phyloP scores from a whole-genome alignment of 2,329 filamentous ascomycete genomes.

The Furcasterigmium sp. region DNA sequence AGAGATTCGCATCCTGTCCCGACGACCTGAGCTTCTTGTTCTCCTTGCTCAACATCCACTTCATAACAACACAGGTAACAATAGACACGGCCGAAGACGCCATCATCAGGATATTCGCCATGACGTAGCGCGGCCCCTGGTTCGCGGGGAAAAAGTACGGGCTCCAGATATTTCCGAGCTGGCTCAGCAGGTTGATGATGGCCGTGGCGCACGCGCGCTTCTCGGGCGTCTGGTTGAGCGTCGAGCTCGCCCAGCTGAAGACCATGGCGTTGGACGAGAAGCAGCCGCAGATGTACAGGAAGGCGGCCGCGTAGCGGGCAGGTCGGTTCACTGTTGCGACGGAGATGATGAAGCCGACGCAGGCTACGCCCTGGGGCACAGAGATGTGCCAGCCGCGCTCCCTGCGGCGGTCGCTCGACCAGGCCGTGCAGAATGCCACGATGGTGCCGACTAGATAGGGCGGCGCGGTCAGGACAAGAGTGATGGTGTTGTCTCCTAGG shows the following conservation, averaged over 20 bases:
- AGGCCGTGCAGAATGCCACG: constrained; percentile 11
- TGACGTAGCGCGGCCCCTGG: constrained; percentile 21
- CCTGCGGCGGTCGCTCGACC: constrained; percentile 13
- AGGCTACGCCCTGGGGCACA: constrained; percentile 29
- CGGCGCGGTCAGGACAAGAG: constrained; percentile 22
- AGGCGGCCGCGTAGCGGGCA: constrained; percentile 38
- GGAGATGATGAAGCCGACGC: constrained; percentile 53
- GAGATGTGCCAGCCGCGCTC: constrained; percentile 16
- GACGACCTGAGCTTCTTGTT: constrained; percentile 5
- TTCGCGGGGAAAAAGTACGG: constrained; percentile 29
- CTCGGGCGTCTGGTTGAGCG: constrained; percentile 27
- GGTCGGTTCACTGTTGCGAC: constrained; percentile 48
- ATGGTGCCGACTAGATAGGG: constrained; percentile 16
- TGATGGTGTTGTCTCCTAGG: constrained; percentile 15
- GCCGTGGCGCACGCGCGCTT: constrained; percentile 28
- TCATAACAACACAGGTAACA: constrained; percentile 7
- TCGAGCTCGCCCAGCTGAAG: constrained; percentile 26
- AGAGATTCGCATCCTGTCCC: neutral
- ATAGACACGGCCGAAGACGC: constrained; percentile 4
- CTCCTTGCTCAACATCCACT: constrained; percentile 5
- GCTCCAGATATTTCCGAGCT: constrained; percentile 31
- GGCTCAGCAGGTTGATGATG: constrained; percentile 28
- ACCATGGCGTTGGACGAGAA: constrained; percentile 24
- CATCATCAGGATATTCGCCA: constrained; percentile 19
- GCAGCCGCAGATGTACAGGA: constrained; percentile 20